Base-by-base conservation (phyloP, 345 rosid species). In the Lepidium aucheri region DNA sequence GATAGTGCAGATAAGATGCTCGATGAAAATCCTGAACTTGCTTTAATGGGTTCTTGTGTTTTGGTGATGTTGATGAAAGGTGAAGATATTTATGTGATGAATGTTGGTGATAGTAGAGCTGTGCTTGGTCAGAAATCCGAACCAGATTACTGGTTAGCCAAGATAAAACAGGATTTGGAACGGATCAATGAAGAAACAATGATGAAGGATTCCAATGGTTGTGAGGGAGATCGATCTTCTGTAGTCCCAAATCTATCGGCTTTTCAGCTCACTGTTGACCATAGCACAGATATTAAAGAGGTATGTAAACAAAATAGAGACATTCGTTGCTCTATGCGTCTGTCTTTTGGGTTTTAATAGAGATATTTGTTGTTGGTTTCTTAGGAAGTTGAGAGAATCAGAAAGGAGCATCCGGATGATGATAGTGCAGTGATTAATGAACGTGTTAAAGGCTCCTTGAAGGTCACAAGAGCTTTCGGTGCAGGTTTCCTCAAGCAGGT, bases 401-500 rank as follows among this genome's bases (percentile, higher is more conserved):
- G 78, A 63, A 76, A 74, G 14, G 96, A 90, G 72, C 98, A 93
- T 71, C 86, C 81, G 0, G 94, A 93, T 70, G 98, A 93, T 85
- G 74, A 74, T 32, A 77, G 69, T 42, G 85, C 94, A 3, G 60
- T 90, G 70, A 47, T 79, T 70, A 93, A 93, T 17, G 96, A 88
- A 22, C 87, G 98, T 2, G 98, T 93, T 39, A 93, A 90, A 75
- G 97, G 98, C 20, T 87, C 90, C 11, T 76, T 93, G 82, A 93
- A 88, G 80, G 97, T 93, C 60, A 93, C 98, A 51, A 82, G 98
- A 51, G 98, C 98, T 33, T 93, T 90, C 5, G 98, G 98, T 49
- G 98, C 95, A 16, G 96, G 98, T 30, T 93, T 88, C 70, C 87
- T 93, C 56, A 93, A 93, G 66, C 86, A 87, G 94, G 98, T 92